phyloP scores from a whole-genome alignment of 2,329 filamentous ascomycete species.

The Knoxdaviesia capensis region DNA sequence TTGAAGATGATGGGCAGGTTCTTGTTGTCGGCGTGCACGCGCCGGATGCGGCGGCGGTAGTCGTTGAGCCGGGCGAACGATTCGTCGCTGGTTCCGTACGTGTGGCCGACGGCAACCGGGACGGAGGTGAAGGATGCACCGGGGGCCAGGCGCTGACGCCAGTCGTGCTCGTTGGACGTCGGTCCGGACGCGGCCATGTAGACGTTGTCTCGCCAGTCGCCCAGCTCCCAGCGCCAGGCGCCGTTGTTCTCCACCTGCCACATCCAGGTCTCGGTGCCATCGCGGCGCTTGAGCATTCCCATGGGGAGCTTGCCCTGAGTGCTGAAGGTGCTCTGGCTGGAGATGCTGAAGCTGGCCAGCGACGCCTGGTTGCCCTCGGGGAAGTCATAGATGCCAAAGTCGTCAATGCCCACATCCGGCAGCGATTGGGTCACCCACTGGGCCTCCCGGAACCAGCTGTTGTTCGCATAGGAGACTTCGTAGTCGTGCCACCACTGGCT shows the following conservation, averaged over 20 bases:
- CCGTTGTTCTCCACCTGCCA: slow-evolving; percentile 17
- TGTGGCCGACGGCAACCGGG: slow-evolving; percentile 8
- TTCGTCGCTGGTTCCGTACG: slow-evolving; percentile 7
- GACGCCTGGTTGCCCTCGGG: slow-evolving; percentile 7
- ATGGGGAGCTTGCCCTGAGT: slow-evolving; percentile 12
- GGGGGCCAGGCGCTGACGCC: slow-evolving; percentile 8
- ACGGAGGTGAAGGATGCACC: slow-evolving; percentile 9
- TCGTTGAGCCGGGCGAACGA: slow-evolving; percentile 11
- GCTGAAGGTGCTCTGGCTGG: slow-evolving; percentile 12
- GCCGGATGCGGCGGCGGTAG: slow-evolving; percentile 12
- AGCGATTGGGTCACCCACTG: slow-evolving; percentile 12
- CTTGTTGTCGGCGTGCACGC: slow-evolving; percentile 11
- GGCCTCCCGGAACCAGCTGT: slow-evolving; percentile 14
- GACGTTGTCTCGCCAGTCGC: slow-evolving; percentile 13
- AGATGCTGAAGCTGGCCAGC: slow-evolving; percentile 7
- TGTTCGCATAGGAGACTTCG: slow-evolving; percentile 6
- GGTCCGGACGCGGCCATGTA: slow-evolving; percentile 13
- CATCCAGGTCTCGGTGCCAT: slow-evolving; percentile 11
- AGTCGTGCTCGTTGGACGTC: slow-evolving; percentile 10
- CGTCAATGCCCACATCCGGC: slow-evolving; percentile 11
- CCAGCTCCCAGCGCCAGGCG: slow-evolving; percentile 16
- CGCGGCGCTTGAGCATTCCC: slow-evolving; percentile 9
- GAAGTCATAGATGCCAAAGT: slow-evolving; percentile 8
- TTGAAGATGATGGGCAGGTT: slow-evolving; percentile 15
- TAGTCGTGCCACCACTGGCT: slow-evolving; percentile 10